These are phyloP conservation scores for Gentiana straminea DNA, from an alignment of 257 asterid species.

Conservation along the genomic window DNA sequence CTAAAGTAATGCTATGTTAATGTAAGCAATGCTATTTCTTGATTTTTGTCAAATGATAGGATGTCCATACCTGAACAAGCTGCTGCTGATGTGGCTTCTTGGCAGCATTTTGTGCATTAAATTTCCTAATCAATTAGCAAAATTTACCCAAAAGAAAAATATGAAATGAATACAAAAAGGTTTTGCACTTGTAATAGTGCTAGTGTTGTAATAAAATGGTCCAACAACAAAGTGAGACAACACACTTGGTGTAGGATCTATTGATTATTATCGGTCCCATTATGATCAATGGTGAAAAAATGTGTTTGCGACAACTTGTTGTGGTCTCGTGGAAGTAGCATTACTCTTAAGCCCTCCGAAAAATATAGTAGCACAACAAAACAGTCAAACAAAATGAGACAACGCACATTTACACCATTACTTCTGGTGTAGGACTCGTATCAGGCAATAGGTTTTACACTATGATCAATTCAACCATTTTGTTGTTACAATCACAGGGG, in stretches of 20 bases:
- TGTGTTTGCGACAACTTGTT: no score
- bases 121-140: slow-evolving; percentile 27
- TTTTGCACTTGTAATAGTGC: slow-evolving; percentile 37
- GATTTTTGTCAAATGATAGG: not conserved
- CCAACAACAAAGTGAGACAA: slow-evolving; percentile 43
- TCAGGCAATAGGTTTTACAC: not conserved
- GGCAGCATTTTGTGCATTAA: slow-evolving; percentile 47
- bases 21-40: no score
- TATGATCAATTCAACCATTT: no score
- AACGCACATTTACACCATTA: slow-evolving; percentile 45
- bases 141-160: slow-evolving; percentile 4
- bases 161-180: no score
- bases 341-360: slow-evolving; percentile 45
- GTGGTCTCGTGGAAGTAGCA: no score
- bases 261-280: no score
- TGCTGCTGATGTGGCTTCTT: slow-evolving; percentile 35
- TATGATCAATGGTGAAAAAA: no score
- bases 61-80: slow-evolving; percentile 26
- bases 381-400: no score
- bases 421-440: slow-evolving; percentile 28
- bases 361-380: slow-evolving; percentile 1
- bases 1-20: no score
- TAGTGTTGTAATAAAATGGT: slow-evolving; percentile 70
- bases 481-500: no score
- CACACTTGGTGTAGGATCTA: no score